These are phyloP conservation scores for Suillus hirtellus DNA, from an alignment of 768 basidiomycete genomes.

Conservation along the genomic window DNA sequence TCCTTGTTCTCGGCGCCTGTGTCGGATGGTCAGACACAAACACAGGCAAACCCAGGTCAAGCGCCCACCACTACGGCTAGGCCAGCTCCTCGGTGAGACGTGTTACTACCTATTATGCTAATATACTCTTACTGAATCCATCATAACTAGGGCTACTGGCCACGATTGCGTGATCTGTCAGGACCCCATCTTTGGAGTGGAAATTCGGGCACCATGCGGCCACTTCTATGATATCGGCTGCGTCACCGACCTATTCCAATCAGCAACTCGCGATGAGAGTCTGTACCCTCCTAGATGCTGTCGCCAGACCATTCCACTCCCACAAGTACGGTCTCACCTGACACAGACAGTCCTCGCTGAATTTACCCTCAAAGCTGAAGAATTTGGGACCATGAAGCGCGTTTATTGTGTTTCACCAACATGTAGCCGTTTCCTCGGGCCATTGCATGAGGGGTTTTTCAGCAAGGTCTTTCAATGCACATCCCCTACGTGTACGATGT, in stretches of 20 bases:
- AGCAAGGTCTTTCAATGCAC: conserved; percentile 22
- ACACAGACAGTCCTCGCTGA: conserved; percentile 17
- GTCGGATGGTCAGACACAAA: background rate
- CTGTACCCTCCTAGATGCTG: conserved; percentile 45
- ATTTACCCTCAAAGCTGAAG: conserved; percentile 29
- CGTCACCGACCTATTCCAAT: conserved; percentile 34
- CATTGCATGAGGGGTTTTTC: conserved; percentile 31
- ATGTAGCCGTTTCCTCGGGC: conserved; percentile 40
- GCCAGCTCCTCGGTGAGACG: conserved; percentile 16
- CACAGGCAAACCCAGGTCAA: background rate
- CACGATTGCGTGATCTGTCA: conserved; percentile 37
- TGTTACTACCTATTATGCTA: background rate
- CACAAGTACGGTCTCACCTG: conserved; percentile 27
- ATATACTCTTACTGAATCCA: conserved; percentile 1
- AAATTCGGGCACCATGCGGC: conserved; percentile 34
- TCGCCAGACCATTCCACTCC: conserved; percentile 29
- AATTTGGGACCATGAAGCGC: conserved; percentile 35
- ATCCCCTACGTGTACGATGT: conserved; percentile 19
- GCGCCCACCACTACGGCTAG: background rate
- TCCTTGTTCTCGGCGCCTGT: conserved; percentile 9
- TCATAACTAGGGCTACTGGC: conserved; percentile 20
- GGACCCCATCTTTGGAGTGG: conserved; percentile 30
- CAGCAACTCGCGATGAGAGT: conserved; percentile 37
- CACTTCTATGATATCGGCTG: conserved; percentile 39
- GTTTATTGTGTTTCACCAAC: conserved; percentile 39